A percentile compares a stretch with the other conserved stretches of the same genome.
Evolutionary conservation across 495 filamentous ascomycete species (phyloP).

Genomic region (Penicillium herquei): DNA sequence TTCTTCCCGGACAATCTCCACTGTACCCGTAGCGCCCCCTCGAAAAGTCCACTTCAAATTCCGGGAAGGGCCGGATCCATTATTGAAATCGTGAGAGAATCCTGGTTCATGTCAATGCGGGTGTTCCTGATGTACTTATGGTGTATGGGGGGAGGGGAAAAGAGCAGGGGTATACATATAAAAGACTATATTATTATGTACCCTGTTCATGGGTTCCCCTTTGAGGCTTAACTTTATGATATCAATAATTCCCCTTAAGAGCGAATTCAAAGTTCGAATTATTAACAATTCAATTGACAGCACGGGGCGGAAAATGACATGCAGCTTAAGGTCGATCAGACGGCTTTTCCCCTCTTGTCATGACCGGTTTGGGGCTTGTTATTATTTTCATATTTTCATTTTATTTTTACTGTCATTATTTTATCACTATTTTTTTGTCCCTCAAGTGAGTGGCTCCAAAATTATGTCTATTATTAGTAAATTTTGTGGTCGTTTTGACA

Average conservation of each 20-base stretch:
- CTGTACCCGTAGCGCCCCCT: constrained; percentile 6
- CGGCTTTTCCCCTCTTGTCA: constrained; percentile 16
- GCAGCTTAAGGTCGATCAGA: constrained; percentile 26
- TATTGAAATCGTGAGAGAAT: neutral
- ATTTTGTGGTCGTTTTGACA: no score
- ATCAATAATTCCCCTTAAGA: neutral
- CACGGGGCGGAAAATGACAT: constrained; percentile 24
- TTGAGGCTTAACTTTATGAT: no score
- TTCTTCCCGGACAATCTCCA: constrained; percentile 21
- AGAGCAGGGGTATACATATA: no score
- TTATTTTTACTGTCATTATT: no score
- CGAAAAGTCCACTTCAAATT: constrained; percentile 26
- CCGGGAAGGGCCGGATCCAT: constrained; percentile 32
- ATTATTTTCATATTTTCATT: no score
- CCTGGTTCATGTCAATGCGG: neutral
- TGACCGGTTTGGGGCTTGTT: neutral
- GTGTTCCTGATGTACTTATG: no score
- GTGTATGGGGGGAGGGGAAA: no score
- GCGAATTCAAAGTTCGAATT: neutral
- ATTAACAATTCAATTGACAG: constrained; percentile 8
- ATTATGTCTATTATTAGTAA: no score
- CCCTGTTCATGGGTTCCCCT: no score
- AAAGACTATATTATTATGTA: no score
- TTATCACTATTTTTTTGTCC: no score
- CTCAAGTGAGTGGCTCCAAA: no score